Percentiles rank a stretch among this genome's conserved stretches.
Conservation (phyloP, 2,329 filamentous ascomycete species). For the Stagonosporopsis tanaceti region DNA sequence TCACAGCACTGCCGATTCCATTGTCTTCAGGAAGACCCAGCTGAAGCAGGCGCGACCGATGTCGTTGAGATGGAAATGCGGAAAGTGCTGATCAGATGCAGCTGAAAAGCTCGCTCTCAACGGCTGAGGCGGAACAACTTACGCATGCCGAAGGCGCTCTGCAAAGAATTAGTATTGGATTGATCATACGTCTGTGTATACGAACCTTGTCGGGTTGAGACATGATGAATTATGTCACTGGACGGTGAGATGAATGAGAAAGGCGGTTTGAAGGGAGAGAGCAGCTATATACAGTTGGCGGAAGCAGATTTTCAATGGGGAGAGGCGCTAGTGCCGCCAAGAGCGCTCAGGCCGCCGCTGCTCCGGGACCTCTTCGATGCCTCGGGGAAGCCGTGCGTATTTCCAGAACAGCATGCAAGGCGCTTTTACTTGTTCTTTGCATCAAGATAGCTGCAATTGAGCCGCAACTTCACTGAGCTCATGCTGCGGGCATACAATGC, state of each 20-base stretch:
- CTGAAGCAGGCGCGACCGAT: conserved; percentile 28
- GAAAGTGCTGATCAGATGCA: conserved; percentile 25
- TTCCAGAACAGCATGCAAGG: conserved; percentile 14
- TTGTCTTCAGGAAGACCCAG: conserved; percentile 29
- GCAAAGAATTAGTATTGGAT: not conserved
- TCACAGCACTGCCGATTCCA: conserved; percentile 29
- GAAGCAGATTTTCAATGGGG: conserved; percentile 25
- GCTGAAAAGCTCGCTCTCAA: conserved; percentile 27
- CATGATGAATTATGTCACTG: conserved; percentile 19
- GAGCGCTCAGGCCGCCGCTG: conserved; percentile 32
- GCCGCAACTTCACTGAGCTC: not conserved
- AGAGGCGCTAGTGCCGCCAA: conserved; percentile 25
- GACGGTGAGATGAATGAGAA: conserved; percentile 29
- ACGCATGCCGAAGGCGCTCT: conserved; percentile 52
- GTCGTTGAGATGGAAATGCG: conserved; percentile 41
- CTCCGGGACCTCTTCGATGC: conserved; percentile 34
- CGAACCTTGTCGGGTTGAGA: conserved; percentile 21
- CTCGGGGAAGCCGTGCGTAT: conserved; percentile 27
- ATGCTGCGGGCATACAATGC: not conserved
- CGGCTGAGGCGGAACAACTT: conserved; percentile 26
- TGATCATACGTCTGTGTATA: not conserved
- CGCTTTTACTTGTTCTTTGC: not conserved
- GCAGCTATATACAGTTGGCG: conserved; percentile 36
- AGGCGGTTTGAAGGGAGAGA: conserved; percentile 26
- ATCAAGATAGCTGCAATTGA: not conserved